A percentile compares a stretch with the other conserved stretches of the same genome.
Evolutionary conservation across 331 rosid genomes (phyloP).

Genomic region (Malus hybrid): DNA sequence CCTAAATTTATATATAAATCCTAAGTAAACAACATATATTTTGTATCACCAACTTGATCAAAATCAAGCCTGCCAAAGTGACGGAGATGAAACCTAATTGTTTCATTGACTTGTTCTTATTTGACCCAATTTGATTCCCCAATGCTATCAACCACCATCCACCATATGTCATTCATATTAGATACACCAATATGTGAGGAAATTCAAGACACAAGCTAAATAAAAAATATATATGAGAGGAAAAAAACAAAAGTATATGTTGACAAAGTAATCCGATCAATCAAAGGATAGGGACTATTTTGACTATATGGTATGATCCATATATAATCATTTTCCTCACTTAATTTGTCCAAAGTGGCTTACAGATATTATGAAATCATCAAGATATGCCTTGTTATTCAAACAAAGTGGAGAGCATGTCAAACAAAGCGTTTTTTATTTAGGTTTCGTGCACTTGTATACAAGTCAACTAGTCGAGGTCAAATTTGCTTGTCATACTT

Average conservation of each 20-base stretch:
- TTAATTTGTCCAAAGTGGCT: not conserved
- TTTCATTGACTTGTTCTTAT: not conserved
- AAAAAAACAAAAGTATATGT: not conserved
- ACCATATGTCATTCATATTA: not conserved
- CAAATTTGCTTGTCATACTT: too few relatives aligned
- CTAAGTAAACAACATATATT: not conserved
- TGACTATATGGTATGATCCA: not conserved
- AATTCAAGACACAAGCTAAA: not conserved
- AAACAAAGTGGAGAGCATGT: not conserved
- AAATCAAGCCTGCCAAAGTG: not conserved
- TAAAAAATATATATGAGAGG: not conserved
- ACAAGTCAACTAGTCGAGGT: not conserved
- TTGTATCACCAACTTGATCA: not conserved
- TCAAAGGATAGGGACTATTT: not conserved
- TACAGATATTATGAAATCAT: not conserved
- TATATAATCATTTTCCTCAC: not conserved
- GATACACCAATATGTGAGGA: not conserved
- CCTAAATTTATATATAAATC: not conserved
- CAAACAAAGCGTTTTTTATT: not conserved
- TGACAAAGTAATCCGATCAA: not conserved
- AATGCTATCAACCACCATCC: not conserved
- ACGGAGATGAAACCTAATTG: not conserved
- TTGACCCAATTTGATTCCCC: not conserved
- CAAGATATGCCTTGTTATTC: not conserved
- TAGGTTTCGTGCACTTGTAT: not conserved